Base-by-base conservation (phyloP, 805 yeast species). In the Cyberlindnera bimundalis region DNA sequence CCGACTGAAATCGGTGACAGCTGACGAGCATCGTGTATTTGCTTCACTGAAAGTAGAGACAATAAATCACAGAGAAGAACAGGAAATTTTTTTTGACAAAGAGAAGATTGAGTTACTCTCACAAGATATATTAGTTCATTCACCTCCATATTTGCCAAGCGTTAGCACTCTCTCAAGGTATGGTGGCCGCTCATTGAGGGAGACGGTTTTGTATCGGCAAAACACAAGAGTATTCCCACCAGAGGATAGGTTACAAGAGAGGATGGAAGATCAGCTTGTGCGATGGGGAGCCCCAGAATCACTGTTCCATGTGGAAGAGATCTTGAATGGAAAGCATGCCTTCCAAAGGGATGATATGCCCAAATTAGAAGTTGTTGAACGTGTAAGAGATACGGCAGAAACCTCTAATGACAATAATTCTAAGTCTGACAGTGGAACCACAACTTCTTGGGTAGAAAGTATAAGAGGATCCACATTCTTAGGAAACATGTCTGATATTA, bases 201-300 rank as follows among this genome's bases (percentile, higher is more conserved):
- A 56, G n/a, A 41, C 55, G 14, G 57, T 63, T 3, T 45, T 53
- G 7, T 37, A 51, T 9, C 42, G 62, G 23, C 66, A 63, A 44
- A 55, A 58, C 4, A 37, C 51, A 12, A 45, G 71, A 34, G 17
- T 54, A 2, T 48, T 54, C 23, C 67, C 67, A 1, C 34, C 51
- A 4, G 36, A 39, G 14, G 56, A 51, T 39, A 46, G 53, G 31
- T 39, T 62, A 6, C 43, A 54, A 21, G 59, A 56, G 10, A 43
- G 48, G 28, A 64, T 66, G 70, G 71, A 66, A 38, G 65, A 64
- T 10, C 53, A 61, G 33, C 43, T 67, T 27, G 51, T 62, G 1
- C 53, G 70, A 19, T 67, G 67, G 66, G 53, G 62, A 29, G 57
- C 67, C 3, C 55, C 65, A 3, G 51, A 42, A 24, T 49, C 61